Evolutionary conservation across 352 stramenopile species (phyloP), one percentile per base, ranked within the genome.

Genomic region (Thalassiosira ordinaria): DNA sequence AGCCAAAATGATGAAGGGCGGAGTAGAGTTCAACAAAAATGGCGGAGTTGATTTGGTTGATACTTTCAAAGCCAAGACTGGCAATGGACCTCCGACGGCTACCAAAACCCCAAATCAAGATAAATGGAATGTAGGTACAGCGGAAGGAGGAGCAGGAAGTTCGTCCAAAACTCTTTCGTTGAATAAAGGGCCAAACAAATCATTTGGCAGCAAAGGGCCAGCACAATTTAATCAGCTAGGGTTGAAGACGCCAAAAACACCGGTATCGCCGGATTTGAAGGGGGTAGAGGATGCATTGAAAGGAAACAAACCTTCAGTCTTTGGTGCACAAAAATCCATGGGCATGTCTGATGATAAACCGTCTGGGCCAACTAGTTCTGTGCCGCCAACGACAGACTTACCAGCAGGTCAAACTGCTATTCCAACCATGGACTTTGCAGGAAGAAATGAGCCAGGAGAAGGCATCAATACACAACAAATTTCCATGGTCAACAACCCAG

Each of bases 381-480:
- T 41, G 6, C 26, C 13, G 22, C 35, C 20, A 60, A 33, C 7
- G 13, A 1, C 27, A 60, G 13, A 0, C 27, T 20, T 16, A 61
- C 11, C 33, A 11, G 5, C 33, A 11, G 33, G 33, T 41, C 33
- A 41, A 41, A 11, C 33, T 41, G 33, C 5, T 41, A 11, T 41
- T 41, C 33, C 33, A 11, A 35, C 35, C 8, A 33, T 61, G 52
- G 52, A 61, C 22, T 61, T 33, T 7, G 35, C 26, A 61, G 51
- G 9, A 59, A 59, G 31, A 8, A 5, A 59, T 2, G 31, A n/a
- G 14, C 20, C 22, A 26, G 22, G 13, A 61, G 14, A 61, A 39
- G 31, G 35, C 20, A 26, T 0, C 20, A 13, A 14, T 22, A 26
- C 52, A 61, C 35, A 20, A 13, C 52, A 41, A 35, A 35, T 61